Percentiles rank a stretch among this genome's conserved stretches.
These are phyloP conservation scores for Ascocoryne sarcoides DNA, from an alignment of 2,329 filamentous ascomycete species.

Conservation along the genomic window DNA sequence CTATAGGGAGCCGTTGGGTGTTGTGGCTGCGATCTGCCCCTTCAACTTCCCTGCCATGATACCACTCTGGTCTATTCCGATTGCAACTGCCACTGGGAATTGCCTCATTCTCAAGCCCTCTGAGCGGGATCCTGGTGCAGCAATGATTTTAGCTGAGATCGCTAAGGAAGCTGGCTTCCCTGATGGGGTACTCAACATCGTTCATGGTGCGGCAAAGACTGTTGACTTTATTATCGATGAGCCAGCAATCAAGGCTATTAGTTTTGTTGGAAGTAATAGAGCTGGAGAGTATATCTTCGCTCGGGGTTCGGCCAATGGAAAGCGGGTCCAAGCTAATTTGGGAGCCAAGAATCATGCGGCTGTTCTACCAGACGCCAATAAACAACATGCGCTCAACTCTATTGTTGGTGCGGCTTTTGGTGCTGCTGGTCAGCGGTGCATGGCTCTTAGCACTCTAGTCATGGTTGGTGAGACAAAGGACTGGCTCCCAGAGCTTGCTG, in stretches of 20 bases:
- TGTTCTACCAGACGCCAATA: constrained; percentile 78
- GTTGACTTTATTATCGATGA: constrained; percentile 84
- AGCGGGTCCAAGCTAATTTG: constrained; percentile 80
- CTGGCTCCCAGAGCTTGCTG: constrained; percentile 71
- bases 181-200: constrained; percentile 70
- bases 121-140: constrained; percentile 74
- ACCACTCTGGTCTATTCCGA: constrained; percentile 82
- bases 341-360: constrained; percentile 85
- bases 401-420: constrained; percentile 79
- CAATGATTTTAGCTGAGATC: constrained; percentile 78
- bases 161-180: constrained; percentile 75
- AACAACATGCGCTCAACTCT: constrained; percentile 80
- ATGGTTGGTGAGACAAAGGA: constrained; percentile 79
- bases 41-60: constrained; percentile 93
- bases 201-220: constrained; percentile 71
- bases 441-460: constrained; percentile 76
- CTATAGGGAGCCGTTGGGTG: constrained; percentile 73
- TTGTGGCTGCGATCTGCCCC: constrained; percentile 77
- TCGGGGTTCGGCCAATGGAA: constrained; percentile 73
- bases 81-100: constrained; percentile 77
- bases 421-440: constrained; percentile 77
- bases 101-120: constrained; percentile 80
- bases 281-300: constrained; percentile 81
- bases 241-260: constrained; percentile 76
- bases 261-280: constrained; percentile 81